Conservation (phyloP, 495 filamentous ascomycete genomes). For the Aspergillus indologenus region DNA sequence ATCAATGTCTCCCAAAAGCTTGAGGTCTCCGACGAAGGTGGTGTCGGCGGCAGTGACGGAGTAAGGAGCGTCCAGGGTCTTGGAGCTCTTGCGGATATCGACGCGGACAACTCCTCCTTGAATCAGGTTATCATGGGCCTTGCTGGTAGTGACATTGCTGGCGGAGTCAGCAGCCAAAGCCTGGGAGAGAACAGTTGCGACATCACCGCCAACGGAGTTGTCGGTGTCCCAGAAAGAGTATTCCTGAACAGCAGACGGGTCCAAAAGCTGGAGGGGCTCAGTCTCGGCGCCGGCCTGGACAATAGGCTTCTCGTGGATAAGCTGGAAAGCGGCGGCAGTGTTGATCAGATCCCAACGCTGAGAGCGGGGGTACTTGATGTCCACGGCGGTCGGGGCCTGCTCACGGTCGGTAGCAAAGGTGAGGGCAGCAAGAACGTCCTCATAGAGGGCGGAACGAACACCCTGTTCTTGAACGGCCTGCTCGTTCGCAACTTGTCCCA, state of each 20-base stretch:
- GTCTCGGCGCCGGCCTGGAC: slow-evolving; percentile 35
- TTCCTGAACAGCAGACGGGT: slow-evolving; percentile 57
- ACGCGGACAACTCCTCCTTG: slow-evolving; percentile 82
- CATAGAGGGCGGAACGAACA: slow-evolving; percentile 77
- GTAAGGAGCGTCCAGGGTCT: slow-evolving; percentile 80
- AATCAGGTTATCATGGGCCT: slow-evolving; percentile 77
- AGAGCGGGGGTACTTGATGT: slow-evolving; percentile 85
- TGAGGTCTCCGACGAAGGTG: slow-evolving; percentile 71
- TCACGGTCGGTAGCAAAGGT: slow-evolving; percentile 68
- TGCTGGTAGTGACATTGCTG: slow-evolving; percentile 72
- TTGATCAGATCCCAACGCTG: slow-evolving; percentile 78
- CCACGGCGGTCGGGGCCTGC: slow-evolving; percentile 59
- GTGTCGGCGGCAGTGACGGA: slow-evolving; percentile 75
- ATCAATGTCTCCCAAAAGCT: slow-evolving; percentile 72
- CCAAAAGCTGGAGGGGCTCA: slow-evolving; percentile 45
- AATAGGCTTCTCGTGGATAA: slow-evolving; percentile 53
- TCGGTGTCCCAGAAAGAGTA: slow-evolving; percentile 95
- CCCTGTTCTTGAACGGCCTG: slow-evolving; percentile 61
- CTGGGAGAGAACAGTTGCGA: slow-evolving; percentile 64
- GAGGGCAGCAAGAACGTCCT: slow-evolving; percentile 81
- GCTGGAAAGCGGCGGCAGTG: slow-evolving; percentile 65
- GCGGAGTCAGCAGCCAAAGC: slow-evolving; percentile 71
- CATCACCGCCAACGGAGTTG: slow-evolving; percentile 60
- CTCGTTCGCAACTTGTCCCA: slow-evolving; percentile 59
- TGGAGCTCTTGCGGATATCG: slow-evolving; percentile 80